Conservation (phyloP, 306 rosid species). For the Rosa multiflora region DNA sequence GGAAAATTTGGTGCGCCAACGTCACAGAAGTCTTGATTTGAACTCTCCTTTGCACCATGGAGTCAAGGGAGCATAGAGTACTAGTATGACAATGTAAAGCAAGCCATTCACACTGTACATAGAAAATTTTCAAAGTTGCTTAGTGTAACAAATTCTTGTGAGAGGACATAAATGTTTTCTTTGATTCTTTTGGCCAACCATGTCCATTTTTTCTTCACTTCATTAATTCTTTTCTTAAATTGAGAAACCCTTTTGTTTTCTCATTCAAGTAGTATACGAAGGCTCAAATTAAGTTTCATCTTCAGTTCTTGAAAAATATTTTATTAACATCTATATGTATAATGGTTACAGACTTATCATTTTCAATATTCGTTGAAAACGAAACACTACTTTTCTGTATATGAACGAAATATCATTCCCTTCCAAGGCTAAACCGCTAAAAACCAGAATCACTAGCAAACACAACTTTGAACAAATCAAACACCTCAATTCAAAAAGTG, state of each 20-base stretch:
- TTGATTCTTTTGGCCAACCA: not conserved
- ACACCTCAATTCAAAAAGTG: slow-evolving; percentile 5
- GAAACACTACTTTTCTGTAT: not conserved
- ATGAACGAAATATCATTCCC: not conserved
- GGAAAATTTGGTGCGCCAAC: slow-evolving; percentile 21
- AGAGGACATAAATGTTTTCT: not conserved
- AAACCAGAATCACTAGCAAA: not conserved
- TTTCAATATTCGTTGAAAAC: not conserved
- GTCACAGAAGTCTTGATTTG: slow-evolving; percentile 29
- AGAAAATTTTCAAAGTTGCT: slow-evolving; percentile 31
- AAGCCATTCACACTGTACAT: slow-evolving; percentile 32
- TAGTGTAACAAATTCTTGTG: slow-evolving; percentile 9
- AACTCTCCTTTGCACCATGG: slow-evolving; percentile 45
- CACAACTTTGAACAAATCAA: slow-evolving; percentile 3
- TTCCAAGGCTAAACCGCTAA: not conserved
- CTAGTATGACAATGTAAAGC: not conserved
- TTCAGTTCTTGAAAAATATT: not conserved
- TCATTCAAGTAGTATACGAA: too few relatives aligned
- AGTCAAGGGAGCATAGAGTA: slow-evolving; percentile 31
- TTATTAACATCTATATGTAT: too few relatives aligned
- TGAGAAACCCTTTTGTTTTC: not conserved
- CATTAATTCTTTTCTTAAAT: slow-evolving; percentile 10
- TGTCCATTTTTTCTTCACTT: not conserved
- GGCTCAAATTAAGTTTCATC: not conserved
- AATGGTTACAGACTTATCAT: not conserved